These are phyloP conservation scores for Suillus decipiens DNA, from an alignment of 768 basidiomycete species.

Conservation along the genomic window DNA sequence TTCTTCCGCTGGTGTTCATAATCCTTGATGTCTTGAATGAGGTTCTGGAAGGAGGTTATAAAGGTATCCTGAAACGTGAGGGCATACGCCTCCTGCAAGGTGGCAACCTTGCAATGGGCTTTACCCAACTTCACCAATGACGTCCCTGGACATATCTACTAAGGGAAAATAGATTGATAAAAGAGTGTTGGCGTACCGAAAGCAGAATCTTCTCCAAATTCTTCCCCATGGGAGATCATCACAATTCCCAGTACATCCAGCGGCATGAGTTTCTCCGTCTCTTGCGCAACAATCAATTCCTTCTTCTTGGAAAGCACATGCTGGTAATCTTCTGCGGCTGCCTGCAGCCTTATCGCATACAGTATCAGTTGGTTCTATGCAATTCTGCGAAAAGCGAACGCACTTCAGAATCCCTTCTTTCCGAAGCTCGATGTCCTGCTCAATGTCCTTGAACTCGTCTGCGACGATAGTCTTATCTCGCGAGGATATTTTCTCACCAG, in stretches of 20 bases:
- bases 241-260: conserved; percentile 81
- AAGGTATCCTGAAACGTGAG: conserved; percentile 75
- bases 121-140: conserved; percentile 75
- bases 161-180: neutral
- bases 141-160: conserved; percentile 46
- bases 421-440: conserved; percentile 82
- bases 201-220: conserved; percentile 74
- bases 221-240: conserved; percentile 85
- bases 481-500: conserved; percentile 84
- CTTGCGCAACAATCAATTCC: conserved; percentile 59
- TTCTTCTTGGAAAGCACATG: conserved; percentile 76
- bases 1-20: conserved; percentile 83
- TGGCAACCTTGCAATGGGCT: conserved; percentile 83
- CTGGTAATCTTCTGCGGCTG: conserved; percentile 73
- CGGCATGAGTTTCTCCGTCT: conserved; percentile 69
- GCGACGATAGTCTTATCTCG: conserved; percentile 78
- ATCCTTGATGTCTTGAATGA: conserved; percentile 77
- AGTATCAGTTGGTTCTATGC: neutral
- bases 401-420: conserved; percentile 74
- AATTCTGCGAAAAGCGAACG: conserved; percentile 23
- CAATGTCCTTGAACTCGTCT: conserved; percentile 79
- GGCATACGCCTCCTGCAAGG: conserved; percentile 80
- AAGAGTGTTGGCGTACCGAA: conserved; percentile 50
- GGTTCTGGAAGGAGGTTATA: conserved; percentile 61
- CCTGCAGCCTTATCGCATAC: conserved; percentile 53